Conservation (phyloP, 805 yeast species). For the Zygosaccharomyces pseudorouxii region DNA sequence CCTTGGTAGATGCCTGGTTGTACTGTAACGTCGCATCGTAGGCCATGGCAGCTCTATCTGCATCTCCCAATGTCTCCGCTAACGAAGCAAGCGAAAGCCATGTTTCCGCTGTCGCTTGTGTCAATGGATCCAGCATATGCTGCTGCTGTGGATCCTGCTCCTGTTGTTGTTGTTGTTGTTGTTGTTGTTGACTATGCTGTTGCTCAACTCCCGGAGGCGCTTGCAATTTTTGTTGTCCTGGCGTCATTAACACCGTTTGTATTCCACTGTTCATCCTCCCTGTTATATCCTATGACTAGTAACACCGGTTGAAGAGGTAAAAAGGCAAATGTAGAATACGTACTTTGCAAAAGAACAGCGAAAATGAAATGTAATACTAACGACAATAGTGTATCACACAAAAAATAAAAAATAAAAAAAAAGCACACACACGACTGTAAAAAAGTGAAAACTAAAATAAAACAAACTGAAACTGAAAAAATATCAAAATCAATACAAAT, state of each 20-base stretch:
- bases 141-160: conserved; percentile 17
- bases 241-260: conserved; percentile 13
- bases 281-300: no score
- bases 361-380: background rate
- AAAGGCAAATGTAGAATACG: background rate
- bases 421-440: no score
- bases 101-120: conserved; percentile 64
- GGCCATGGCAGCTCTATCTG: conserved; percentile 82
- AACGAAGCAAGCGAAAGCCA: conserved; percentile 87
- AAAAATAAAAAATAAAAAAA: background rate
- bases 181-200: conserved; percentile 17
- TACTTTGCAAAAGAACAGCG: background rate
- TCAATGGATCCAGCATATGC: conserved; percentile 36
- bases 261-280: conserved; percentile 10
- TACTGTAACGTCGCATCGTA: conserved; percentile 84
- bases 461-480: background rate
- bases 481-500: background rate
- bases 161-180: conserved; percentile 16
- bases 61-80: conserved; percentile 85
- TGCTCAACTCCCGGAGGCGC: conserved; percentile 10
- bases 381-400: conserved; percentile 1
- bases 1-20: conserved; percentile 80
- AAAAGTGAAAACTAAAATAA: background rate
- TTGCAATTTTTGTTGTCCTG: conserved; percentile 14
- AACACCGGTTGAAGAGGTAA: no score